phyloP scores from a whole-genome alignment of 176 grass and related monocot species.

The Hordeum vulgare region MorexV3_pseudomolecules_assembly NC_058519.1:562735485-562735984 shows the following conservation, averaged over 20 bases:
- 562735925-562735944: constrained; percentile 37
- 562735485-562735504: constrained; percentile 61
- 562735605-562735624: not conserved
- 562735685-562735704: constrained; percentile 64
- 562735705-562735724: constrained; percentile 47
- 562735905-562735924: constrained; percentile 32
- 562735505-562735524: constrained; percentile 90
- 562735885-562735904: constrained; percentile 22
- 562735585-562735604: constrained; percentile 59
- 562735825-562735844: not conserved
- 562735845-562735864: constrained; percentile 8
- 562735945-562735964: constrained; percentile 1
- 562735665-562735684: not conserved
- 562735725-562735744: constrained; percentile 55
- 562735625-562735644: not conserved
- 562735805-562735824: not conserved
- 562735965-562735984: constrained; percentile 32
- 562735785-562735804: not conserved
- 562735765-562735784: constrained; percentile 62
- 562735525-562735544: constrained; percentile 44
- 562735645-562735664: not conserved
- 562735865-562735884: constrained; percentile 25
- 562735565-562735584: constrained; percentile 79
- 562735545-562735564: constrained; percentile 53
- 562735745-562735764: constrained; percentile 42